Evolutionary conservation across 352 stramenopile species (phyloP).

Genomic region (Globisporangium spinosum): DNA sequence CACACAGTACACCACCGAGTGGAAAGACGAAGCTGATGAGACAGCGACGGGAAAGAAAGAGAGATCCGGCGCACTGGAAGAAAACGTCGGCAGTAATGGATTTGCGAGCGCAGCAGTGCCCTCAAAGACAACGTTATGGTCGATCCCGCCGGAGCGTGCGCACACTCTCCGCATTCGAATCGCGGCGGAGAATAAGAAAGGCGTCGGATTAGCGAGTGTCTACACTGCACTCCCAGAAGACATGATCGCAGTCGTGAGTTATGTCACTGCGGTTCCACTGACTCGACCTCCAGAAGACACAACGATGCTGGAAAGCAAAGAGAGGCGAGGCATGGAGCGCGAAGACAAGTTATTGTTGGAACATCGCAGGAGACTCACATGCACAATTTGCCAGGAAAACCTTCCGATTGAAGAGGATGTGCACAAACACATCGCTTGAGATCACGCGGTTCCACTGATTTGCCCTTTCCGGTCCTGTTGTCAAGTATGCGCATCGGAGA

Average conservation of each 20-base stretch:
- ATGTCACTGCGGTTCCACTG: constrained; percentile 41
- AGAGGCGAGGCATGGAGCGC: constrained; percentile 31
- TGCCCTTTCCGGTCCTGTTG: constrained; percentile 68
- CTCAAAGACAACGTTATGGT: constrained; percentile 65
- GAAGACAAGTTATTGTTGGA: constrained; percentile 35
- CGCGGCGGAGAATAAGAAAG: constrained; percentile 59
- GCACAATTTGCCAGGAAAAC: constrained; percentile 39
- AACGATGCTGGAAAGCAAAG: constrained; percentile 29
- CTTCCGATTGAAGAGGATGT: constrained; percentile 24
- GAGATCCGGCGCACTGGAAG: neutral
- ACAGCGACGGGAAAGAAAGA: constrained; percentile 21
- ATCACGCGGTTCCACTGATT: constrained; percentile 58
- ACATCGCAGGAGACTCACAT: constrained; percentile 38
- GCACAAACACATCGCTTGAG: constrained; percentile 55
- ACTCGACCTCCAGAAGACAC: constrained; percentile 41
- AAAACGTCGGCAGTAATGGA: neutral
- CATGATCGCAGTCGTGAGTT: constrained; percentile 53
- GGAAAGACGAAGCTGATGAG: constrained; percentile 48
- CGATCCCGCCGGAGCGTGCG: constrained; percentile 41
- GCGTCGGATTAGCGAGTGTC: constrained; percentile 49
- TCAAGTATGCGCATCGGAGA: constrained; percentile 66
- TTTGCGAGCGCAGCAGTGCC: constrained; percentile 4
- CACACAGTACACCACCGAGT: constrained; percentile 67
- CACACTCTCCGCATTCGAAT: constrained; percentile 50
- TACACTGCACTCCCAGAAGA: constrained; percentile 49